Conservation (phyloP, 2,329 filamentous ascomycete genomes). For the Xenoacremonium recifei region DNA sequence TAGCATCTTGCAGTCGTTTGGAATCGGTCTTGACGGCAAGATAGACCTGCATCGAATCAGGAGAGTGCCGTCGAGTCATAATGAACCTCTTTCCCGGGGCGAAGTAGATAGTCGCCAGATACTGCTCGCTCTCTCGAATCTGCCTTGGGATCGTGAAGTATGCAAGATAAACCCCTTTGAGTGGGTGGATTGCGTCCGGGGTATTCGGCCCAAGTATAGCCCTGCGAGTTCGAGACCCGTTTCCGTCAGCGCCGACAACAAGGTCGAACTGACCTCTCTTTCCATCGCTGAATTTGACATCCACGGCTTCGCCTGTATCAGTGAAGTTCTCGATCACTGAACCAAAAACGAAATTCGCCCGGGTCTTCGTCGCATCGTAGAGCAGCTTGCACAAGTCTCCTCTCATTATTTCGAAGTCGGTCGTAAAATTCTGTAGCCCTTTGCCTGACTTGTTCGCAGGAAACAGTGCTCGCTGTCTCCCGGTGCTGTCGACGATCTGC, state of each 20-base stretch:
- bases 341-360: slow-evolving; percentile 30
- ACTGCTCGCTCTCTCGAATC: slow-evolving; percentile 34
- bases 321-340: slow-evolving; percentile 31
- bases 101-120: slow-evolving; percentile 36
- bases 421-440: slow-evolving; percentile 33
- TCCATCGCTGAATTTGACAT: slow-evolving; percentile 40
- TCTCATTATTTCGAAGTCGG: slow-evolving; percentile 52
- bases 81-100: slow-evolving; percentile 38
- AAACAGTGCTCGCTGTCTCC: slow-evolving; percentile 35
- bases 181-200: slow-evolving; percentile 35
- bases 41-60: slow-evolving; percentile 34
- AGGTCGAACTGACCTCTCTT: slow-evolving; percentile 41
- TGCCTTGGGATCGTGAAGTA: slow-evolving; percentile 41
- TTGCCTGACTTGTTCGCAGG: too few relatives aligned
- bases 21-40: slow-evolving; percentile 25
- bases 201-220: slow-evolving; percentile 39
- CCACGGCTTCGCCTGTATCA: slow-evolving; percentile 25
- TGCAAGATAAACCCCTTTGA: slow-evolving; percentile 39
- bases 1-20: slow-evolving; percentile 39
- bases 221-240: slow-evolving; percentile 44
- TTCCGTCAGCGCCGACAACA: slow-evolving; percentile 48
- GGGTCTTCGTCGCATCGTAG: slow-evolving; percentile 31
- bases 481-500: slow-evolving; percentile 36
- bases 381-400: slow-evolving; percentile 46
- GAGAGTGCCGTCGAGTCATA: slow-evolving; percentile 26